Percentiles rank a stretch among this genome's conserved stretches.
Conservation (phyloP, 345 rosid genomes). For the Acer yangbiense region DNA sequence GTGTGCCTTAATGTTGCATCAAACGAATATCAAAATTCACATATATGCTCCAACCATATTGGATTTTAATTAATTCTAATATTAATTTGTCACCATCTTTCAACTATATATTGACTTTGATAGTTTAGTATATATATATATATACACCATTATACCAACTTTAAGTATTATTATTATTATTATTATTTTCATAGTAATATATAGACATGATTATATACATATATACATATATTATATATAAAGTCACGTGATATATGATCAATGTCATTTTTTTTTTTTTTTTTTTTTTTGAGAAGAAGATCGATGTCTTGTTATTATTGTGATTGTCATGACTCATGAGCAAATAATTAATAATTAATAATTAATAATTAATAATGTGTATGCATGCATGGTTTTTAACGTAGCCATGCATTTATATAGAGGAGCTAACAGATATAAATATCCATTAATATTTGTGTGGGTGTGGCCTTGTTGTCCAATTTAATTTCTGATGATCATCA, state of each 20-base stretch:
- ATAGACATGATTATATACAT: too few species aligned
- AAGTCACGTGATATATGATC: too few species aligned
- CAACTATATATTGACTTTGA: constrained; percentile 8
- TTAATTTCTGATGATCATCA: background rate
- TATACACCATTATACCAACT: background rate
- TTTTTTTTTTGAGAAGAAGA: too few species aligned
- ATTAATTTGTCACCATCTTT: constrained; percentile 17
- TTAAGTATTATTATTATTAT: too few species aligned
- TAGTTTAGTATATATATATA: background rate
- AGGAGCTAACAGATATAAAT: background rate
- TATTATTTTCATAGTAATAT: too few species aligned
- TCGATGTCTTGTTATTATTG: background rate
- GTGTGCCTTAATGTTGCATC: background rate
- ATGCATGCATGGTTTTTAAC: background rate
- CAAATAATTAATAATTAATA: background rate
- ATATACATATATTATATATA: too few species aligned
- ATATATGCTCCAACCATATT: constrained; percentile 9
- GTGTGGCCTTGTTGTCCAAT: background rate
- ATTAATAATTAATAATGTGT: background rate
- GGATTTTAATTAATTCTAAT: constrained; percentile 8
- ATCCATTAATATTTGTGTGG: background rate
- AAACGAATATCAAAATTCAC: background rate
- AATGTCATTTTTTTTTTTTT: too few species aligned
- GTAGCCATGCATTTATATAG: background rate
- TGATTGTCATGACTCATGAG: background rate